Base-by-base conservation (phyloP, 805 yeast genomes). In the Pichia insulana region DNA sequence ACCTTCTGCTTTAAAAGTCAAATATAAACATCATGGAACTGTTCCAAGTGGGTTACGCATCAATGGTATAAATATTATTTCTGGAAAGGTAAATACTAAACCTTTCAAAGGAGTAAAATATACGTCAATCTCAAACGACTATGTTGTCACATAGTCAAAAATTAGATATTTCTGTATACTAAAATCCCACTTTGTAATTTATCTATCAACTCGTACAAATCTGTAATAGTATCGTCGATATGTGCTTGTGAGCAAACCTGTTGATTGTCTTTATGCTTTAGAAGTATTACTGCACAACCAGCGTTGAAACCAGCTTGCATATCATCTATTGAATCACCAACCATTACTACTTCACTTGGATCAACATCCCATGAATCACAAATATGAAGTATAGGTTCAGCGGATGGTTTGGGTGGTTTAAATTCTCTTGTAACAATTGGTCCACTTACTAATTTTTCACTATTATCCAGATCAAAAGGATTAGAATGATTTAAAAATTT, bases 91-190 rank as follows among this genome's bases (percentile, higher is more conserved):
- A 3, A 66, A 67, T 4, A 80, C 76, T 10, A 81, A 79, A 54
- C 95, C 96, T 0, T 89, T 77, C 67, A 89, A 88, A 58, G 97
- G 97, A 1, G 96, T 89, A 17, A 83, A 88, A 56, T 89, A 89
- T 56, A 64, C 74, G 10, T 78, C 95, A 6, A 63, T 64, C 42
- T 70, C 83, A 0, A 83, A 81, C 1, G 79, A 80, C 42, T 74
- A 67, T 51, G 63, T 76, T 3, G 65, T 78, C n/a, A 54, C 64
- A 30, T 62, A 38, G 46, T 37, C 9, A 34, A 28, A 7, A 25
- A 11, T n/a, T 28, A 26, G 4, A 25, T 7, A 17, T 50, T 49
- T 1, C 43, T 39, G 34, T 52, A 54, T 20, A 45, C 40, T 3
- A 45, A 53, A 39, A 69, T 53, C 0, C 76, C 77, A 3, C 44